Percentiles rank a stretch among this genome's conserved stretches.
Conservation (phyloP, 176 grass and related monocot genomes). For the Bromus sterilis region DNA sequence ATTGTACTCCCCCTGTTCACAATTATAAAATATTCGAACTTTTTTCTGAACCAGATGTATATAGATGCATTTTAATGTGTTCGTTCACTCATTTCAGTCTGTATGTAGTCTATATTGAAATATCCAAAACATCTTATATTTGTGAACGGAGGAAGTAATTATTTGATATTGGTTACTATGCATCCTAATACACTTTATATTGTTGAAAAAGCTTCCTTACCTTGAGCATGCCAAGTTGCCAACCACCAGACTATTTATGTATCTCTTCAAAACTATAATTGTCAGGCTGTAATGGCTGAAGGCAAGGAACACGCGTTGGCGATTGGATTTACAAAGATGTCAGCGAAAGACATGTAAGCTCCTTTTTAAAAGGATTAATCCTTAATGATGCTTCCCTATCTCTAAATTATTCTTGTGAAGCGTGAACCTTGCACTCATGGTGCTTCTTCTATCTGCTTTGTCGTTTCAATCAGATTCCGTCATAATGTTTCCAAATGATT, state of each 20-base stretch:
- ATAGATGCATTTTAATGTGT: too few species aligned
- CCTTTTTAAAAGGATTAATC: conserved; percentile 1
- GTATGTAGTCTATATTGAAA: too few species aligned
- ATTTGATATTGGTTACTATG: not conserved
- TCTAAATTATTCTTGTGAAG: not conserved
- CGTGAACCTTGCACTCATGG: not conserved
- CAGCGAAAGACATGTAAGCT: conserved; percentile 93
- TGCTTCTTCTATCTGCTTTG: not conserved
- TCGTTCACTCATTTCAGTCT: too few species aligned
- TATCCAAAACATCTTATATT: too few species aligned
- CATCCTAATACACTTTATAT: not conserved
- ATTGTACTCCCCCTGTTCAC: too few species aligned
- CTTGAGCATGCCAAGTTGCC: not conserved
- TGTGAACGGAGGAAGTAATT: too few species aligned
- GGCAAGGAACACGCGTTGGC: conserved; percentile 90
- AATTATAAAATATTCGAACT: too few species aligned
- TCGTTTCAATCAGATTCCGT: not conserved
- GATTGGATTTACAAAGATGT: conserved; percentile 96
- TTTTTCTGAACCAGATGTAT: too few species aligned
- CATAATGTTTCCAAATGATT: not conserved
- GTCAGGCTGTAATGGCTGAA: conserved; percentile 96
- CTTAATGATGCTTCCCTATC: not conserved
- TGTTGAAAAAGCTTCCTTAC: not conserved
- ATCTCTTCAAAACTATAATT: conserved; percentile 4
- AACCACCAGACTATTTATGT: not conserved